Base-by-base conservation (phyloP, 768 basidiomycete species). In the Sporobolomyces phaffii region DNA sequence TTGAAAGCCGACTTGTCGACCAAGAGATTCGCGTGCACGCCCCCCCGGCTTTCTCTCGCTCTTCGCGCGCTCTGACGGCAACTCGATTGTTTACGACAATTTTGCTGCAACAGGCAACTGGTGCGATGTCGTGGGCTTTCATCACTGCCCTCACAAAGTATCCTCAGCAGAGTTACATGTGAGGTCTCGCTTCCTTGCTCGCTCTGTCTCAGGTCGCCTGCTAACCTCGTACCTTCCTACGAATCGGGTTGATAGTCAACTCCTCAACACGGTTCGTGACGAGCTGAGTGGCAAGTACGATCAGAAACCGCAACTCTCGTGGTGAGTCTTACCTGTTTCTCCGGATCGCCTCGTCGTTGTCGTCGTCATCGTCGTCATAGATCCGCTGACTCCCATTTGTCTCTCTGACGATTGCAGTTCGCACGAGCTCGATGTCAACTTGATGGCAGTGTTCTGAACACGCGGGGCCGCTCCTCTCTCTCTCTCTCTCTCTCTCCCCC, bases 121-220 rank as follows among this genome's bases (percentile, higher is more conserved):
- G 82, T 9, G 81, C 81, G 4, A 82, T 81, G 81, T 78, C 77
- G 17, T 81, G 77, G 65, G 78, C 76, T 6, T 65, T 65, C 53
- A 69, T 78, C 53, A 72, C 77, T 6, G 68, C 77, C 0, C 66
- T 80, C 40, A 77, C 77, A 2, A 74, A 78, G 57, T 79, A 78
- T 68, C 80, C 80, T 11, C 78, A 80, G 53, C 76, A 76, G 64
- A 69, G 70, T 41, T 80, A 77, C 58, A 70, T 77, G 51, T 76
- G 74, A 58, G 68, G 78, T 14, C 67, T 77, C 33, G 52, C 1
- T 36, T 67, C 38, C 64, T 76, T 15, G 17, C n/a, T 61, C 50
- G 57, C 36, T 11, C 45, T 66, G 41, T 13, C 33, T 1, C 28
- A 20, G 36, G n/a, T 18, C 5, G 40, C 40, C 10, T 20, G 40